Percentiles rank a stretch among this genome's conserved stretches.
Evolutionary conservation across 1,284 basidiomycete genomes (phyloP).

Genomic region (Cryptococcus sp.): DNA sequence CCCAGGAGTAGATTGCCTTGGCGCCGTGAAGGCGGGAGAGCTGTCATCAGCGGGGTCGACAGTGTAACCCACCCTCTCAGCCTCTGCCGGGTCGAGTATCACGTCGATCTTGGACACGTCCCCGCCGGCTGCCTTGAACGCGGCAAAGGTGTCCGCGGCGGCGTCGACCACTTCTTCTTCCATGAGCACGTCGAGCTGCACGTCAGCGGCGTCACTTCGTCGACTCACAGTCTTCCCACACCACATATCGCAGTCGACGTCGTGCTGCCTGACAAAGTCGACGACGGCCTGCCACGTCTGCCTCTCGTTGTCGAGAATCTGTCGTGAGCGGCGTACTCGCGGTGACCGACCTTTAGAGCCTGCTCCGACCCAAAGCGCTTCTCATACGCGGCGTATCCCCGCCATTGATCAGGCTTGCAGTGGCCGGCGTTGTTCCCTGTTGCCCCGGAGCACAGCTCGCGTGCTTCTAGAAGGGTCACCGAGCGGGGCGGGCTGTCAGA

Average conservation of each 20-base stretch:
- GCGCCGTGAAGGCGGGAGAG: constrained; percentile 14
- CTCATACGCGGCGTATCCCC: constrained; percentile 30
- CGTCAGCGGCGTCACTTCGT: not conserved
- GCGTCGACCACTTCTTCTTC: constrained; percentile 16
- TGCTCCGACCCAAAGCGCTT: constrained; percentile 23
- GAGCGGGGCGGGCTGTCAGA: constrained; percentile 21
- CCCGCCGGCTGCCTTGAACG: constrained; percentile 24
- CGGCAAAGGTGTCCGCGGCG: constrained; percentile 14
- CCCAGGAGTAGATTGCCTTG: constrained; percentile 20
- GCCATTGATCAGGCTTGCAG: constrained; percentile 36
- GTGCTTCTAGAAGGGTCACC: constrained; percentile 39
- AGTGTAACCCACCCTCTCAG: constrained; percentile 17
- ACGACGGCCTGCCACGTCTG: constrained; percentile 24
- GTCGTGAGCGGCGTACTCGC: not conserved
- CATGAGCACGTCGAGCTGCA: constrained; percentile 23
- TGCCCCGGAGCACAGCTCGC: constrained; percentile 37
- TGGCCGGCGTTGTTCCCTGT: constrained; percentile 39
- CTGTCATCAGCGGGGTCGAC: not conserved
- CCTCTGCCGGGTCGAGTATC: constrained; percentile 11
- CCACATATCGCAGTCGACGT: constrained; percentile 32
- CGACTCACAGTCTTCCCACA: constrained; percentile 24
- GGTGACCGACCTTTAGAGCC: constrained; percentile 26
- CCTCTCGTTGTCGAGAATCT: constrained; percentile 27
- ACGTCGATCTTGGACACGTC: constrained; percentile 22
- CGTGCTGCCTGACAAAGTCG: constrained; percentile 23